These are phyloP conservation scores for Venustampulla echinocandica DNA, from an alignment of 495 filamentous ascomycete species.

Conservation along the genomic window DNA sequence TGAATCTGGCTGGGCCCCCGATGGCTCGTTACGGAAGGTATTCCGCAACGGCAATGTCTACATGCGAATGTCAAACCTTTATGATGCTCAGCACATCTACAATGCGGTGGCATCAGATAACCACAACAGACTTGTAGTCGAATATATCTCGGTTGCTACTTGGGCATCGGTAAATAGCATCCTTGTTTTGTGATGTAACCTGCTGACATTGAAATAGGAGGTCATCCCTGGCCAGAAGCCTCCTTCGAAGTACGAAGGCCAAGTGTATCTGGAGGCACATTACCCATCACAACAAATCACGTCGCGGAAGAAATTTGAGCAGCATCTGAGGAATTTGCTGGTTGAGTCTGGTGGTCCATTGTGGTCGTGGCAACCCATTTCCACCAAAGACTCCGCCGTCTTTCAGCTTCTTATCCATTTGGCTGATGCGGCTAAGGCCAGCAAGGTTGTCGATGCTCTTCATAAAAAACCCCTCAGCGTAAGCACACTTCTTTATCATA, in stretches of 20 bases:
- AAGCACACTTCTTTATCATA: slow-evolving; percentile 49
- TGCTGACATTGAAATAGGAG: slow-evolving; percentile 6
- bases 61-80: slow-evolving; percentile 48
- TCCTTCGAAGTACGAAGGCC: slow-evolving; percentile 37
- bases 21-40: slow-evolving; percentile 12
- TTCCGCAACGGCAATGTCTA: slow-evolving; percentile 33
- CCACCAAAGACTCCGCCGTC: neutral
- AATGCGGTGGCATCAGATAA: slow-evolving; percentile 33
- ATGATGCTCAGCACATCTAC: slow-evolving; percentile 42
- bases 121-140: slow-evolving; percentile 38
- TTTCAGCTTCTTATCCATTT: slow-evolving; percentile 3
- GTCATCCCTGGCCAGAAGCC: slow-evolving; percentile 6
- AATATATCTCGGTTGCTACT: slow-evolving; percentile 39
- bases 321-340: neutral
- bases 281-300: slow-evolving; percentile 5
- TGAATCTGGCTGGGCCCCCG: neutral
- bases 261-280: slow-evolving; percentile 38
- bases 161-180: slow-evolving; percentile 29
- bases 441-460: slow-evolving; percentile 30
- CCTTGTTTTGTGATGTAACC: neutral
- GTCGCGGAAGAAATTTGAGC: neutral
- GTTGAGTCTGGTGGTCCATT: neutral
- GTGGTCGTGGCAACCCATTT: neutral
- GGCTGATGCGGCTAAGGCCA: slow-evolving; percentile 16
- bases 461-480: slow-evolving; percentile 39